phyloP scores from a whole-genome alignment of 2,329 filamentous ascomycete genomes.

The Chalara sp. region DNA sequence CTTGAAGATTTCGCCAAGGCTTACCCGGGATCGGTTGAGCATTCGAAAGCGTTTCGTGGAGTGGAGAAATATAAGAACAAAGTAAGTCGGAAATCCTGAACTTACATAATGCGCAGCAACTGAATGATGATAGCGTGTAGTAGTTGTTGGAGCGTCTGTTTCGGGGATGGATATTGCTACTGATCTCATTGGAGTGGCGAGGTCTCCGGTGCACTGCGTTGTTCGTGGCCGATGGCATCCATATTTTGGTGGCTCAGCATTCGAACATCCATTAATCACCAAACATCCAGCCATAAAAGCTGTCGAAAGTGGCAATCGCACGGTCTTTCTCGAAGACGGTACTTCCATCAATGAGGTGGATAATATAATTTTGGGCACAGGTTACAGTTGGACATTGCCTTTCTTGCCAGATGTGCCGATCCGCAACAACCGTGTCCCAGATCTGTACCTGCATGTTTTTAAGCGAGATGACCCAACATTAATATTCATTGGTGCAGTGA shows the following conservation, averaged over 20 bases:
- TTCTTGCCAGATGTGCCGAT: constrained; percentile 43
- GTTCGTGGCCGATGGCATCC: constrained; percentile 37
- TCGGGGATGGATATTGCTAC: constrained; percentile 55
- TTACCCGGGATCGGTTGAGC: constrained; percentile 46
- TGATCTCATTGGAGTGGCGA: constrained; percentile 39
- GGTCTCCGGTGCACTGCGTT: constrained; percentile 43
- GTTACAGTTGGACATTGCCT: constrained; percentile 54
- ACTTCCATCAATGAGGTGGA: constrained; percentile 45
- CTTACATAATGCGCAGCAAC: background rate
- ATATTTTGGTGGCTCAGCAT: constrained; percentile 52
- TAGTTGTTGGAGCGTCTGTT: constrained; percentile 56
- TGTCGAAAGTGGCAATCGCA: constrained; percentile 27
- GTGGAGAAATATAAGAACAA: constrained; percentile 48
- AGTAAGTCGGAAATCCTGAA: background rate
- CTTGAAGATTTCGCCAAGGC: constrained; percentile 45
- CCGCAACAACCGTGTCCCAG: constrained; percentile 44
- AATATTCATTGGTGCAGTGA: constrained; percentile 48
- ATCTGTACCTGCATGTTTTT: constrained; percentile 49
- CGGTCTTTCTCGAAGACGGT: constrained; percentile 49
- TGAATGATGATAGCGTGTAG: constrained; percentile 25
- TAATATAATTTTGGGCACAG: constrained; percentile 57
- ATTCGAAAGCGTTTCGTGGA: constrained; percentile 66
- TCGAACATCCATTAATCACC: constrained; percentile 43
- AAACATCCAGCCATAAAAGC: constrained; percentile 37
- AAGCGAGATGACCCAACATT: constrained; percentile 45